Base-by-base conservation (phyloP, 257 asterid species). In the Plantago elongata region DNA sequence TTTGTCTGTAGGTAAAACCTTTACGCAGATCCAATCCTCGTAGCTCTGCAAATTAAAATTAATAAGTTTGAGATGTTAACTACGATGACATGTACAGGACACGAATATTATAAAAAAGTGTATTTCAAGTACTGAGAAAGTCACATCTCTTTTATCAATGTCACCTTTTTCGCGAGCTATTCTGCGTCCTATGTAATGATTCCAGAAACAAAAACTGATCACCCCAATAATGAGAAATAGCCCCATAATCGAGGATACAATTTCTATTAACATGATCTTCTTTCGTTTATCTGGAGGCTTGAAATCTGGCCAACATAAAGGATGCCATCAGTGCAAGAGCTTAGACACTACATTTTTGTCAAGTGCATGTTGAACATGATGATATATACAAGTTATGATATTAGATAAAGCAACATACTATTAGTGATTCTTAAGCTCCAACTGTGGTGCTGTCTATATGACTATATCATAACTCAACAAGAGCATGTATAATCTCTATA, bases 121-220 rank as follows among this genome's bases (percentile, higher is more conserved):
- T n/a, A n/a, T n/a, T n/a, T n/a, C n/a, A n/a, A n/a, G n/a, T 34
- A 34, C 8, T 34, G 40, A 34, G 38, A 0, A 34, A 34, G 40
- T 34, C 27, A 22, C 27, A 34, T 34, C 40, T 34, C 40, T 42
- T 18, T 34, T 6, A 45, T 60, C 37, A 17, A 13, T 67, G 42
- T 61, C 58, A 82, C 94, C 94, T 85, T 78, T 51, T 70, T 82
- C 83, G 77, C 80, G 80, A 17, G 84, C 76, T 22, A 70, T 74
- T 48, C 54, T 67, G 60, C 62, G 48, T 63, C 73, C 73, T 47
- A 51, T 40, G 29, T 67, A 70, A 45, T 70, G 54, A 70, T 63
- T 73, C 81, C 81, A 67, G 81, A 81, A 81, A 60, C 18, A 47
- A 57, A 66, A 66, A 58, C 66, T 27, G n/a, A 77, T 50, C 47